phyloP scores from a whole-genome alignment of 805 yeast species.

The Lachancea sp. region DNA sequence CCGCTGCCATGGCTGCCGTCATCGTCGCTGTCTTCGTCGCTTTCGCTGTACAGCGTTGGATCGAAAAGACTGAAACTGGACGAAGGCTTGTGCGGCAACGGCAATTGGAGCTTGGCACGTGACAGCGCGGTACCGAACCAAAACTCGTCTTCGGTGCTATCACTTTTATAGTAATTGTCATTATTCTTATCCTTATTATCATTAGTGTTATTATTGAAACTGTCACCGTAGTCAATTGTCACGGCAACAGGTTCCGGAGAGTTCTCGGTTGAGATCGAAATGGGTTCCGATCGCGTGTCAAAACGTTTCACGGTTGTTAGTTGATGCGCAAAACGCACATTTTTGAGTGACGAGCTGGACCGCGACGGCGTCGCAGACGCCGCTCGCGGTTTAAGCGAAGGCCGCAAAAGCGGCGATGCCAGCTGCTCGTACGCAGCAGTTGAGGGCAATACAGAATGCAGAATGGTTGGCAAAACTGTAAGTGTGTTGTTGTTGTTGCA shows the following conservation, averaged over 20 bases:
- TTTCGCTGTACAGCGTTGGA: conserved; percentile 5
- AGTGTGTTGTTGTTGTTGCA: neutral
- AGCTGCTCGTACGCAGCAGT: neutral
- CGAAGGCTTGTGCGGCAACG: neutral
- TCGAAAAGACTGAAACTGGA: conserved; percentile 4
- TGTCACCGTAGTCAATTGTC: neutral
- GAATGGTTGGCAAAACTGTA: neutral
- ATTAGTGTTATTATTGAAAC: no score
- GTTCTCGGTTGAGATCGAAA: conserved; percentile 53
- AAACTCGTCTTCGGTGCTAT: conserved; percentile 14
- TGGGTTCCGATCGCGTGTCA: conserved; percentile 54
- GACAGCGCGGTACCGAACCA: conserved; percentile 16
- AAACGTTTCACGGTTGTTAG: conserved; percentile 60
- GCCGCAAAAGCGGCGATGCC: conserved; percentile 5
- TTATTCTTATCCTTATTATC: no score
- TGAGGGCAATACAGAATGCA: no score
- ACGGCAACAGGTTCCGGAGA: conserved; percentile 32
- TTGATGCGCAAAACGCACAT: conserved; percentile 58
- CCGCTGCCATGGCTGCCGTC: conserved; percentile 6
- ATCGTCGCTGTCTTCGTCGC: conserved; percentile 9
- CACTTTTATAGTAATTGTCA: no score
- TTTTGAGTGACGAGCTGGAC: conserved; percentile 36
- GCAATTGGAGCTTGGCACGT: neutral
- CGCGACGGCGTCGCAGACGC: conserved; percentile 14
- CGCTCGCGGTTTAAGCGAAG: conserved; percentile 4